Base-by-base conservation (phyloP, 2,329 filamentous ascomycete genomes). In the Lachnellula arida region DNA sequence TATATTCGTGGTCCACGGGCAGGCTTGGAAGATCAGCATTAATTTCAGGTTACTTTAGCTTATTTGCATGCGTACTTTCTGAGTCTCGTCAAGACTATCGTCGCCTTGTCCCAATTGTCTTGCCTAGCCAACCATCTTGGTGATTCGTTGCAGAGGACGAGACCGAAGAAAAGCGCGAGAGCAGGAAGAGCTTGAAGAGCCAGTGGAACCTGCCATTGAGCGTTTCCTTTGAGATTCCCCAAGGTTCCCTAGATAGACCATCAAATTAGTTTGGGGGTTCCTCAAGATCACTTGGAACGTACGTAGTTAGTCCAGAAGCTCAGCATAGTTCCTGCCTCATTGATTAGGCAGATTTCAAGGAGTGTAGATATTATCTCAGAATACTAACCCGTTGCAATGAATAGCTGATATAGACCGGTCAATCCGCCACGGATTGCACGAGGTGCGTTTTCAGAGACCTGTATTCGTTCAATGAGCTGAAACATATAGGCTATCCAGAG, bases 111-210 rank as follows among this genome's bases (percentile, higher is more conserved):
- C 84, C 84, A 88, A 60, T 84, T 78, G 63, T 88, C 85, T 63
- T 82, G 78, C 62, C 83, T 81, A 23, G 85, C 86, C 23, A 86
- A 78, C 80, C 82, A 89, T 61, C 86, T 79, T 14, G 86, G 85
- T 6, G 82, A 86, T 60, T 80, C 78, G 11, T 76, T 76, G 65
- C 84, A 86, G 50, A 85, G 68, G 1, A 81, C 66, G 77, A 89
- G 87, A 61, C 82, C 81, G 15, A 74, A 34, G 32, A 86, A 73
- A 14, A 89, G 75, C 32, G 83, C 76, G 54, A 86, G 61, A 1
- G 85, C 85, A 0, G 86, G 86, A 3, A 88, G 73, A 51, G 76
- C 78, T 69, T 89, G 87, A 57, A 88, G 76, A 9, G 81, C 78
- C 3, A 89, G 74, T 0, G 87, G 86, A 1, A 88, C 75, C 39